Conservation (phyloP, 176 grass and related monocot genomes). For the Puccinellia tenuiflora region DNA sequence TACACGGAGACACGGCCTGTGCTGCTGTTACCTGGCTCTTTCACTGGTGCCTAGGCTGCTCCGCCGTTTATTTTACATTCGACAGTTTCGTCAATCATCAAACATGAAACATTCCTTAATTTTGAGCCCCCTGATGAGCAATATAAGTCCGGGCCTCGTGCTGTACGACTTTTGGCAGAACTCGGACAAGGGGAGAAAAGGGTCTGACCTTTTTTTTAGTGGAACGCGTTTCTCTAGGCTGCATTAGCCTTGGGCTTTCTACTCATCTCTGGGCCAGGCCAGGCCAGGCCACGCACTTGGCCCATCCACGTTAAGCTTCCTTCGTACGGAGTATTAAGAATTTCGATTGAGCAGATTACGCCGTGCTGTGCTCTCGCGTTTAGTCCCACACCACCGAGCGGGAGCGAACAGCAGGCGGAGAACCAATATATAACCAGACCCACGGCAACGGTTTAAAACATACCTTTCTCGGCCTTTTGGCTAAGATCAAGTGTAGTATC, state of each 20-base stretch:
- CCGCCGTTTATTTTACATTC: too few relatives aligned
- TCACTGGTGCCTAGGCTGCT: too few relatives aligned
- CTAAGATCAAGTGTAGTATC: constrained; percentile 61
- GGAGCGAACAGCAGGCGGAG: background rate
- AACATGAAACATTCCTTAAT: too few relatives aligned
- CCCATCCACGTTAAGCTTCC: background rate
- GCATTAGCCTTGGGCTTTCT: background rate
- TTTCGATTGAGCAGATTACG: background rate
- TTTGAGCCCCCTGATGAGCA: too few relatives aligned
- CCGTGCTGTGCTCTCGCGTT: background rate
- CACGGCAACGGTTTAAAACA: background rate
- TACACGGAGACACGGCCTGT: too few relatives aligned
- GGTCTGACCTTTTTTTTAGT: too few relatives aligned
- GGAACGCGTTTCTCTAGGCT: background rate
- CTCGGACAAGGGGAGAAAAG: too few relatives aligned
- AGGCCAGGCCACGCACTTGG: background rate
- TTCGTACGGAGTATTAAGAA: background rate
- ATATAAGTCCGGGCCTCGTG: too few relatives aligned
- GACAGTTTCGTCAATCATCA: too few relatives aligned
- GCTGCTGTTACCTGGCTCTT: too few relatives aligned
- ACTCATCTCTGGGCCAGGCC: background rate
- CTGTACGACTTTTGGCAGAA: too few relatives aligned
- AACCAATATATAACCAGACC: background rate
- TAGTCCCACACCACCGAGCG: background rate
- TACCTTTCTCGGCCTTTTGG: constrained; percentile 88